Evolutionary conservation across 192 early-diverging fungal genomes (phyloP).

Genomic region (Polychytrium aggregatum): DNA sequence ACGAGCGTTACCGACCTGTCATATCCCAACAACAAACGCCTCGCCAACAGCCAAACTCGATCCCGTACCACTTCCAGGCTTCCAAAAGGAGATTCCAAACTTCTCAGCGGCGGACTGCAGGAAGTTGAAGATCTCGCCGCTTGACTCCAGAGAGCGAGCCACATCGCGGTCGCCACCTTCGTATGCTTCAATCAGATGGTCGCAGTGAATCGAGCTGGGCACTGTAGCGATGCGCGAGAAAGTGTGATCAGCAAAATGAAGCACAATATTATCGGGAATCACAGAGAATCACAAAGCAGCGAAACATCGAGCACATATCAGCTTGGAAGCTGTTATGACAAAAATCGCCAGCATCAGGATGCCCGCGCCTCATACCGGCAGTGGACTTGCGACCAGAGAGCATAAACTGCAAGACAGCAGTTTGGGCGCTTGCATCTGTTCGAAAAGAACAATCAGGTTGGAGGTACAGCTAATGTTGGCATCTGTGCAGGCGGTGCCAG

Average conservation of each 20-base stretch:
- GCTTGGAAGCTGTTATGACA: neutral
- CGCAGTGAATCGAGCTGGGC: constrained; percentile 91
- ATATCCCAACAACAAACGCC: too few species aligned
- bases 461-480: neutral
- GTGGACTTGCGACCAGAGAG: constrained; percentile 76
- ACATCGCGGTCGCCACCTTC: constrained; percentile 75
- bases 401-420: constrained; percentile 97
- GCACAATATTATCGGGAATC: too few species aligned
- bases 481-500: constrained; percentile 5
- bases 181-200: constrained; percentile 93
- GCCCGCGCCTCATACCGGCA: constrained; percentile 26
- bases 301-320: too few species aligned
- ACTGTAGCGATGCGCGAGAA: constrained; percentile 25
- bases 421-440: constrained; percentile 39
- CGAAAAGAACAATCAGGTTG: neutral
- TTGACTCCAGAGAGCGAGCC: constrained; percentile 68
- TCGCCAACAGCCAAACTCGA: neutral
- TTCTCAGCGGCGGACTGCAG: constrained; percentile 72
- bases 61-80: constrained; percentile 76
- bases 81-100: constrained; percentile 95
- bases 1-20: too few species aligned
- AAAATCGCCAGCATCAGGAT: neutral
- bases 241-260: too few species aligned
- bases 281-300: too few species aligned
- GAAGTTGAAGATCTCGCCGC: constrained; percentile 92